Evolutionary conservation across 202 grass and related monocot species (phyloP).

Genomic region (Panicum virgatum): DNA sequence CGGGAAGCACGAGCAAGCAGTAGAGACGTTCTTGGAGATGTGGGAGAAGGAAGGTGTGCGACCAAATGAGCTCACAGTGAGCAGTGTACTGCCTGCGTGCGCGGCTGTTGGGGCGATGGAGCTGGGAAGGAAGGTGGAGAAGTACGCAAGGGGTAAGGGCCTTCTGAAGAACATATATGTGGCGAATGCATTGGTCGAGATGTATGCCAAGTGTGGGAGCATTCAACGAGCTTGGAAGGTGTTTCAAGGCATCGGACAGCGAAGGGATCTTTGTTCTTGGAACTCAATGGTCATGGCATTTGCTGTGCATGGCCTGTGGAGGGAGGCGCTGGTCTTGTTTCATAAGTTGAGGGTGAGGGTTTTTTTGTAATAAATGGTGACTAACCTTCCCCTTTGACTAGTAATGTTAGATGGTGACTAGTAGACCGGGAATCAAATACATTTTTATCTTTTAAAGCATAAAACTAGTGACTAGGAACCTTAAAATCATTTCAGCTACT

Average conservation of each 20-base stretch:
- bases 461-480: background rate
- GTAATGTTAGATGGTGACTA: no score
- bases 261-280: constrained; percentile 69
- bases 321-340: constrained; percentile 61
- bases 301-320: constrained; percentile 65
- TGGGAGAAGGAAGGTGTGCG: constrained; percentile 40
- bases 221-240: constrained; percentile 55
- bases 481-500: background rate
- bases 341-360: constrained; percentile 46
- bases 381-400: no score
- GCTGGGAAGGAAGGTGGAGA: constrained; percentile 57
- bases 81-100: constrained; percentile 58
- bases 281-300: constrained; percentile 81
- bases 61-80: constrained; percentile 65
- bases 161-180: constrained; percentile 46
- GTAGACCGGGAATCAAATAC: background rate
- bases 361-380: background rate
- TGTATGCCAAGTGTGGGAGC: constrained; percentile 71
- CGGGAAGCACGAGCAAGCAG: constrained; percentile 37
- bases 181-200: constrained; percentile 54
- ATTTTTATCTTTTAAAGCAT: background rate
- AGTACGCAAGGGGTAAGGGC: constrained; percentile 28
- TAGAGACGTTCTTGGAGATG: constrained; percentile 59
- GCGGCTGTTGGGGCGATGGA: constrained; percentile 55
- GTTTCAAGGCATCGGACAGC: constrained; percentile 45